Evolutionary conservation across 169 alveolate genomes (phyloP).

Genomic region (Plasmodium knowlesi): DNA sequence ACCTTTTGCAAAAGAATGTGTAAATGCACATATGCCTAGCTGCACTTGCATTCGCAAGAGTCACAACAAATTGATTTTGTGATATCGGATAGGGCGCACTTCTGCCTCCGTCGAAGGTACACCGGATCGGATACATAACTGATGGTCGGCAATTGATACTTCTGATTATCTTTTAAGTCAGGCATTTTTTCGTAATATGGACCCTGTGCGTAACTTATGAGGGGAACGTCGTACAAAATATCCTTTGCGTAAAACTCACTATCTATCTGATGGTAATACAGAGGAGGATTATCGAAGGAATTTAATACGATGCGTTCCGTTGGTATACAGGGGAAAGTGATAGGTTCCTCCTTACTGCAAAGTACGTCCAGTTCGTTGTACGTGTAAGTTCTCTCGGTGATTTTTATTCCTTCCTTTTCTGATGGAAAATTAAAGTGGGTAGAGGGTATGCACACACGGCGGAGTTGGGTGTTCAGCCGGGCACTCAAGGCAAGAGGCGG

Average conservation of each 20-base stretch:
- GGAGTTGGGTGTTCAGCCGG: neutral
- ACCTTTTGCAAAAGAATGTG: neutral
- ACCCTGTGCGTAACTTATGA: conserved; percentile 72
- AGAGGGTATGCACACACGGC: neutral
- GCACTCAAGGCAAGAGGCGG: neutral
- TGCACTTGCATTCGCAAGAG: conserved; percentile 5
- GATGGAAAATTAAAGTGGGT: neutral
- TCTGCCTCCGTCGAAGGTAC: conserved; percentile 44
- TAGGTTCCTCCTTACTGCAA: neutral
- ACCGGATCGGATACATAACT: conserved; percentile 72
- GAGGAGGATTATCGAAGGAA: conserved; percentile 21
- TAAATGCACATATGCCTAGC: neutral
- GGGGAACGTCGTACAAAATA: conserved; percentile 57
- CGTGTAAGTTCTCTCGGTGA: conserved; percentile 67
- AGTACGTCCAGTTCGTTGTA: conserved; percentile 41
- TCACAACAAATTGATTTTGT: conserved; percentile 10
- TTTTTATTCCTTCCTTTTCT: conserved; percentile 27
- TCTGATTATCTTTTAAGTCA: conserved; percentile 2
- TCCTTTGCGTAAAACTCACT: conserved; percentile 69
- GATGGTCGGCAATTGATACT: conserved; percentile 51
- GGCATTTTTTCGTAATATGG: conserved; percentile 48
- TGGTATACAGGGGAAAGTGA: conserved; percentile 39
- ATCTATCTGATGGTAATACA: conserved; percentile 71
- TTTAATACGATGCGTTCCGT: conserved; percentile 49
- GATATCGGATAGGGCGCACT: conserved; percentile 24